phyloP scores from a whole-genome alignment of 768 basidiomycete species.

The Xerocomus spinulosus region DNA sequence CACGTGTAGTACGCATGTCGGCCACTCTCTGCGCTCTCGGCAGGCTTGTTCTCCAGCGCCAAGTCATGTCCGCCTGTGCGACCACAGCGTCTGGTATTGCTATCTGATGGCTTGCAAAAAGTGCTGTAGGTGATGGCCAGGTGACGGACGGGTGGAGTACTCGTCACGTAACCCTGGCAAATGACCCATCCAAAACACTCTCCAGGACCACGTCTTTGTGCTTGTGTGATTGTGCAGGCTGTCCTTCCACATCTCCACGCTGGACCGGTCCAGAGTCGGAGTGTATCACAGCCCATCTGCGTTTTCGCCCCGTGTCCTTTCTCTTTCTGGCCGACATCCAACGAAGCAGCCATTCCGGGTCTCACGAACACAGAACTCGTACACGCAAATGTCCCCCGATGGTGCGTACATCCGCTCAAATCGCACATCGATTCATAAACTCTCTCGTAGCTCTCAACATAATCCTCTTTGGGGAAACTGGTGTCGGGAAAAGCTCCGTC shows the following conservation, averaged over 20 bases:
- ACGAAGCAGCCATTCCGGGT: not conserved
- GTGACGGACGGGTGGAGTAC: too few species aligned
- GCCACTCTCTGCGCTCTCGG: slow-evolving; percentile 8
- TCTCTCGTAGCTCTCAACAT: slow-evolving; percentile 17
- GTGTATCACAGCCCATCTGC: slow-evolving; percentile 1
- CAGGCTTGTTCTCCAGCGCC: not conserved
- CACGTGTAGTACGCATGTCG: slow-evolving; percentile 25
- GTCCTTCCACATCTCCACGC: slow-evolving; percentile 15
- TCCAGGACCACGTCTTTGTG: too few species aligned
- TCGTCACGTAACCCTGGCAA: too few species aligned
- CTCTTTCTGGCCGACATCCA: slow-evolving; percentile 4
- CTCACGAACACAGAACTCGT: slow-evolving; percentile 8
- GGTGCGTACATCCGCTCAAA: slow-evolving; percentile 10
- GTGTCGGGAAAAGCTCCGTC: slow-evolving; percentile 41
- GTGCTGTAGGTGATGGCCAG: too few species aligned
- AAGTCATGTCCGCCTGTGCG: not conserved
- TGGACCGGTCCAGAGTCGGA: slow-evolving; percentile 8
- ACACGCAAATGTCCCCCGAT: slow-evolving; percentile 15
- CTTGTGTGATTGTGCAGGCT: slow-evolving; percentile 10
- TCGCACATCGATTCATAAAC: not conserved
- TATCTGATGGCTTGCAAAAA: too few species aligned
- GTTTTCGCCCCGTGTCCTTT: slow-evolving; percentile 2
- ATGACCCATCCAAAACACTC: too few species aligned
- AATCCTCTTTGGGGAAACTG: slow-evolving; percentile 30
- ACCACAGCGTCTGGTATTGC: not conserved